A percentile compares a stretch with the other conserved stretches of the same genome.
Conservation (phyloP, 371 early-diverging fungal species). For the Saksenaea vasiformis region DNA sequence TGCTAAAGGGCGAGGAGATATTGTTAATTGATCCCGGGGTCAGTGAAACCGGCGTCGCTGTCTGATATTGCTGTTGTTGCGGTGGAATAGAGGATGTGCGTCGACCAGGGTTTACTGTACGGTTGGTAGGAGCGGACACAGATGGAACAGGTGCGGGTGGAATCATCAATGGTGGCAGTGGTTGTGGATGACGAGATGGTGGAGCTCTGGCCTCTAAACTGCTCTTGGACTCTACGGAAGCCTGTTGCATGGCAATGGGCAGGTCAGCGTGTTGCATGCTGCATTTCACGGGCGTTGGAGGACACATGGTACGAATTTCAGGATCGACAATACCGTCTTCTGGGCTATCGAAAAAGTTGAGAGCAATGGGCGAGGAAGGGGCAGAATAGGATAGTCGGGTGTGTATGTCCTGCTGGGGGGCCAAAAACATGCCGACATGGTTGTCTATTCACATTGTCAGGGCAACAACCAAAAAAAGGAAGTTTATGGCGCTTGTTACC, state of each 20-base stretch:
- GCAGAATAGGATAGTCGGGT: constrained; percentile 2
- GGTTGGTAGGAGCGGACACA: neutral
- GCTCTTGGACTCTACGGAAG: constrained; percentile 10
- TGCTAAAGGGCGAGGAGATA: constrained; percentile 10
- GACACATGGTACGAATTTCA: constrained; percentile 4
- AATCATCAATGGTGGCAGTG: constrained; percentile 32
- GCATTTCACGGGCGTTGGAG: neutral
- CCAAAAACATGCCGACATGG: constrained; percentile 1
- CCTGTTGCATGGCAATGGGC: constrained; percentile 23
- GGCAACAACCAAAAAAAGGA: neutral
- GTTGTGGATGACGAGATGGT: constrained; percentile 24
- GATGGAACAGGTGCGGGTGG: constrained; percentile 28
- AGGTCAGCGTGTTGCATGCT: constrained; percentile 14
- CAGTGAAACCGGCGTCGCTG: neutral
- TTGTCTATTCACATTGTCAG: neutral
- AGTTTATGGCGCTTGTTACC: neutral
- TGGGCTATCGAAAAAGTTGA: constrained; percentile 4
- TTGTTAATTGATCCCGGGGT: neutral
- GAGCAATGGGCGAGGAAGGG: constrained; percentile 3
- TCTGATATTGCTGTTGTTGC: neutral
- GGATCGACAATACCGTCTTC: neutral
- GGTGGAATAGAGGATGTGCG: neutral
- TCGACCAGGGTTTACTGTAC: neutral
- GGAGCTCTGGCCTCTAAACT: neutral
- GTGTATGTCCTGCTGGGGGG: constrained; percentile 2